A percentile compares a stretch with the other conserved stretches of the same genome.
Evolutionary conservation across 2,329 filamentous ascomycete species (phyloP).

Genomic region (Ciborinia camelliae): DNA sequence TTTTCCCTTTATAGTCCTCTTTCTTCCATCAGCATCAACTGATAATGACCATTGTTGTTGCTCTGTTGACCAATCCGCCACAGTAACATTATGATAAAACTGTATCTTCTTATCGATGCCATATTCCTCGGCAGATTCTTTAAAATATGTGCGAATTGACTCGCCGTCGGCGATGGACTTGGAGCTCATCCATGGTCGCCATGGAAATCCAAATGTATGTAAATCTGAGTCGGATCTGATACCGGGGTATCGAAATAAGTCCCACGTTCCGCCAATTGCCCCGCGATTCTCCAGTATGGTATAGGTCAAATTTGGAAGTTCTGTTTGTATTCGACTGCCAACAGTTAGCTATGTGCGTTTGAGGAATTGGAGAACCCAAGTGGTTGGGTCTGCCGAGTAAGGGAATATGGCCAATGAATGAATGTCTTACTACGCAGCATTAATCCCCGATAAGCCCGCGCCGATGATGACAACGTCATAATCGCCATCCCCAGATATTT

Average conservation of each 20-base stretch:
- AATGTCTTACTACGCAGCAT: slow-evolving; percentile 55
- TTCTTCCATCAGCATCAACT: slow-evolving; percentile 39
- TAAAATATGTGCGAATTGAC: slow-evolving; percentile 54
- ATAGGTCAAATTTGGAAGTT: slow-evolving; percentile 54
- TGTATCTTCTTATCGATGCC: slow-evolving; percentile 55
- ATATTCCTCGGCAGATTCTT: slow-evolving; percentile 47
- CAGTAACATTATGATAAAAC: slow-evolving; percentile 48
- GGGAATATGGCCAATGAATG: background rate
- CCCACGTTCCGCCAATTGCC: slow-evolving; percentile 73
- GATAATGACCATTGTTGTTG: slow-evolving; percentile 52
- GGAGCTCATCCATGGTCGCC: slow-evolving; percentile 62
- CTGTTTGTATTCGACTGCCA: slow-evolving; percentile 52
- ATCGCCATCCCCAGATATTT: slow-evolving; percentile 19
- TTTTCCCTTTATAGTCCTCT: slow-evolving; percentile 38
- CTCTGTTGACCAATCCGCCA: slow-evolving; percentile 53
- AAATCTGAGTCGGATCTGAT: slow-evolving; percentile 63
- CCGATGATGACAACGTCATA: slow-evolving; percentile 63
- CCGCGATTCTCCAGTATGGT: slow-evolving; percentile 65
- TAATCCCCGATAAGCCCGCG: slow-evolving; percentile 73
- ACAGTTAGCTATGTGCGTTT: background rate
- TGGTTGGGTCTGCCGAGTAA: background rate
- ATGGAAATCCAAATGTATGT: slow-evolving; percentile 62
- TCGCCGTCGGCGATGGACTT: slow-evolving; percentile 50
- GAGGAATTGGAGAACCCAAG: background rate
- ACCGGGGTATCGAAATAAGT: slow-evolving; percentile 72